Conservation (phyloP, 306 rosid genomes). For the Amphicarpaea edgeworthii region DNA sequence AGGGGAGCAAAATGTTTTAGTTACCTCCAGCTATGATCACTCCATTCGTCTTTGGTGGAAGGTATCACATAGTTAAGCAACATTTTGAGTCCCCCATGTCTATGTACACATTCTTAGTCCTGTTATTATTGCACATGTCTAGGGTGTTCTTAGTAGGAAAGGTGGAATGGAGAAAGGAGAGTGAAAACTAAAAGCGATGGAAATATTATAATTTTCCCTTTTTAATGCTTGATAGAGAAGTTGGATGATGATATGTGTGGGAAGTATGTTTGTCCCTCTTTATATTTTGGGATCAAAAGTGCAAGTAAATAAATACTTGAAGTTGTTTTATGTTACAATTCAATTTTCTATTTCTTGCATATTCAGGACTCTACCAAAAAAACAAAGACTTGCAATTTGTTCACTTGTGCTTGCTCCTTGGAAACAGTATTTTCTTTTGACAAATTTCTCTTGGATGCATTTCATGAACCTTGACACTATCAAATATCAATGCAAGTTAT, state of each 20-base stretch:
- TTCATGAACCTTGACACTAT: slow-evolving; percentile 18
- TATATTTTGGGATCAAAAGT: not conserved
- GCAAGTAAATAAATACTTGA: not conserved
- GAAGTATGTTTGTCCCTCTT: not conserved
- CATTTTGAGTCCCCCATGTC: slow-evolving; percentile 13
- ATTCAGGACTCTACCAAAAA: not conserved
- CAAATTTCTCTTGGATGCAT: not conserved
- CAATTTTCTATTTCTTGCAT: not conserved
- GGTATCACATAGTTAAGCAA: slow-evolving; percentile 55
- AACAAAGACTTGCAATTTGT: not conserved
- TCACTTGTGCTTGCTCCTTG: slow-evolving; percentile 22
- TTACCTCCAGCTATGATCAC: slow-evolving; percentile 86
- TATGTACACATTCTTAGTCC: not conserved
- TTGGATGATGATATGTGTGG: slow-evolving; percentile 5
- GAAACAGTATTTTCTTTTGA: slow-evolving; percentile 27
- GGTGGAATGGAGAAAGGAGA: slow-evolving; percentile 26
- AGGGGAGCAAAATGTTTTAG: slow-evolving; percentile 62
- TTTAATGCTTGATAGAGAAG: slow-evolving; percentile 24
- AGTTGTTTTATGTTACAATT: slow-evolving; percentile 24
- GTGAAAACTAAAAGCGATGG: slow-evolving; percentile 10
- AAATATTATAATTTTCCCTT: slow-evolving; percentile 13
- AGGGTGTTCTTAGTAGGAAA: not conserved
- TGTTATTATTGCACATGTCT: slow-evolving; percentile 5
- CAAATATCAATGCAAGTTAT: not conserved
- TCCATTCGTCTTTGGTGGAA: slow-evolving; percentile 86